These are phyloP conservation scores for Ceratocystis destructans DNA, from an alignment of 2,329 filamentous ascomycete genomes.

Conservation along the genomic window DNA sequence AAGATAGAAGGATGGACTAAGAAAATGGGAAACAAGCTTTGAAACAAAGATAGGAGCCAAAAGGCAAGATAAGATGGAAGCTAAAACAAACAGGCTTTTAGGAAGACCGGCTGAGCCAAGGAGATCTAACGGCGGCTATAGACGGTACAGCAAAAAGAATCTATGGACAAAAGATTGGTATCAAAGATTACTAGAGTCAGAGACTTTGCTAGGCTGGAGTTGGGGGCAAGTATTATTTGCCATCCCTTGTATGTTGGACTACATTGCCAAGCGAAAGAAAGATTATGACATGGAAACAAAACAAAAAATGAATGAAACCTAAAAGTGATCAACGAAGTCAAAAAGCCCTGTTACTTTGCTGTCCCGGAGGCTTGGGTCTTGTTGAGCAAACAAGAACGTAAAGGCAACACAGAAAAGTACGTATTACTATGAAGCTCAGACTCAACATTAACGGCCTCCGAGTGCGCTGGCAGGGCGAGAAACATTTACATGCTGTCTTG, in stretches of 20 bases:
- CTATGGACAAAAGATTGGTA: neutral
- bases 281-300: neutral
- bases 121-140: neutral
- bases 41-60: conserved; percentile 3
- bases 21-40: neutral
- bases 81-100: neutral
- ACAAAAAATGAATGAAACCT: neutral
- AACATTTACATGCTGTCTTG: neutral
- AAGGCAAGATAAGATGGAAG: conserved; percentile 1
- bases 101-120: neutral
- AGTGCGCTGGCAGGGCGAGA: neutral
- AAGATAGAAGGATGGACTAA: neutral
- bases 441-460: neutral
- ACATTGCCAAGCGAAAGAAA: neutral
- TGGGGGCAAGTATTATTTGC: no score
- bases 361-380: neutral
- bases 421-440: neutral
- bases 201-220: neutral
- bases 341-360: neutral
- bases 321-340: no score
- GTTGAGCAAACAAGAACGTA: neutral
- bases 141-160: neutral
- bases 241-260: neutral
- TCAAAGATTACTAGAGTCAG: neutral
- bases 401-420: neutral